Evolutionary conservation across 2,329 filamentous ascomycete genomes (phyloP).

Genomic region (Fusarium beomiforme): DNA sequence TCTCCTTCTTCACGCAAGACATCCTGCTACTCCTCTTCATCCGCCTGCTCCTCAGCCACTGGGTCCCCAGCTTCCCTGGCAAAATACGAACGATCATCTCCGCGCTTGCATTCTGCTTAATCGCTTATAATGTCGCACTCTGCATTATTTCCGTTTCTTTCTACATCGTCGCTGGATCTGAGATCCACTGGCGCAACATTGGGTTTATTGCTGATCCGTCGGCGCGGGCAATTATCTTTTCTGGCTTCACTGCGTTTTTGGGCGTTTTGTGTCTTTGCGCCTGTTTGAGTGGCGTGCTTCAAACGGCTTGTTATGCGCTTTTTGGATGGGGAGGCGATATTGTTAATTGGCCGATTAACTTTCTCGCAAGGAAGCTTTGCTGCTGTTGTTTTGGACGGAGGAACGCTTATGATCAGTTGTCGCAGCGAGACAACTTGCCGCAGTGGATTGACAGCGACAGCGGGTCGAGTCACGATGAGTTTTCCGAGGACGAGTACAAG

Average conservation of each 20-base stretch:
- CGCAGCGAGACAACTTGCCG: background rate
- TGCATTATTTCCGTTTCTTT: conserved; percentile 45
- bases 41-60: conserved; percentile 45
- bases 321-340: conserved; percentile 45
- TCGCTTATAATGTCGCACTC: conserved; percentile 37
- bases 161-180: conserved; percentile 47
- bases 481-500: conserved; percentile 18
- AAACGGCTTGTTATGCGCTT: conserved; percentile 40
- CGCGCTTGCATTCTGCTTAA: conserved; percentile 25
- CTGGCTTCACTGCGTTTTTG: conserved; percentile 45
- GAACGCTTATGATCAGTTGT: conserved; percentile 13
- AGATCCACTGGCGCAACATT: conserved; percentile 51
- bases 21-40: conserved; percentile 46
- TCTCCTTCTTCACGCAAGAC: conserved; percentile 51
- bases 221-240: conserved; percentile 46
- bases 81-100: conserved; percentile 23
- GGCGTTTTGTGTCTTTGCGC: conserved; percentile 33
- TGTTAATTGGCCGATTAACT: conserved; percentile 41
- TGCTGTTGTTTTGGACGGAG: conserved; percentile 3
- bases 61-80: conserved; percentile 33
- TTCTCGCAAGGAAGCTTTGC: conserved; percentile 12
- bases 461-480: background rate
- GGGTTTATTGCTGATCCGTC: conserved; percentile 46
- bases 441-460: conserved; percentile 10
- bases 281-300: conserved; percentile 40